These are phyloP conservation scores for Yamadazyma aaseri DNA, from an alignment of 1,139 yeast genomes.

Conservation along the genomic window DNA sequence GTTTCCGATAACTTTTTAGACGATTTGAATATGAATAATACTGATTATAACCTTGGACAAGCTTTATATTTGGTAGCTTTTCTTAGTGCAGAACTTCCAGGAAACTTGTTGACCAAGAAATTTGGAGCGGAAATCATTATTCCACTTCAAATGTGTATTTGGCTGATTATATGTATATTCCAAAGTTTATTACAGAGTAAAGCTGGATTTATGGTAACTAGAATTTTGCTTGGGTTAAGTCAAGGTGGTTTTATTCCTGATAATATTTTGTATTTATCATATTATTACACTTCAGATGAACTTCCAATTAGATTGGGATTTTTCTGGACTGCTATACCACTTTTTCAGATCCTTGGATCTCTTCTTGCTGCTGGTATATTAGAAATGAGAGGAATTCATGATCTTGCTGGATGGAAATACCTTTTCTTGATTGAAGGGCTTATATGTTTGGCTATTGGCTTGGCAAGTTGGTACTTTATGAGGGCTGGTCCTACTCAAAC, in stretches of 20 bases:
- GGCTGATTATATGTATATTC: conserved; percentile 25
- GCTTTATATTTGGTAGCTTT: conserved; percentile 32
- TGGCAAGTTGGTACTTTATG: conserved; percentile 53
- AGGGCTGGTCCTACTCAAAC: conserved; percentile 60
- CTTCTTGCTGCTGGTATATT: conserved; percentile 33
- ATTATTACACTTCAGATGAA: conserved; percentile 27
- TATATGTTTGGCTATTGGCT: conserved; percentile 54
- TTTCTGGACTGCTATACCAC: conserved; percentile 29
- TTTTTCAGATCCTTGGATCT: conserved; percentile 23
- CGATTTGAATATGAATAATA: conserved; percentile 27
- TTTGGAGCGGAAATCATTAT: conserved; percentile 35
- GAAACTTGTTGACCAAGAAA: conserved; percentile 31
- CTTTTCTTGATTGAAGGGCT: conserved; percentile 64
- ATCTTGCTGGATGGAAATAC: conserved; percentile 59
- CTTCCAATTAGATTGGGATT: conserved; percentile 26
- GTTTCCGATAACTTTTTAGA: conserved; percentile 27
- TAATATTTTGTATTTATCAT: conserved; percentile 31
- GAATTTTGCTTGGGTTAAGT: conserved; percentile 27
- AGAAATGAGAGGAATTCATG: conserved; percentile 26
- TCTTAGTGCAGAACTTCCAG: conserved; percentile 32
- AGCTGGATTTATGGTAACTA: conserved; percentile 23
- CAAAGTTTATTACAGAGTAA: conserved; percentile 22
- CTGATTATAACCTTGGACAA: conserved; percentile 30
- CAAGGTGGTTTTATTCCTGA: conserved; percentile 35
- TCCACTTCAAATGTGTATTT: conserved; percentile 27